phyloP scores from a whole-genome alignment of 345 rosid genomes.

The Salix arbutifolia region DNA sequence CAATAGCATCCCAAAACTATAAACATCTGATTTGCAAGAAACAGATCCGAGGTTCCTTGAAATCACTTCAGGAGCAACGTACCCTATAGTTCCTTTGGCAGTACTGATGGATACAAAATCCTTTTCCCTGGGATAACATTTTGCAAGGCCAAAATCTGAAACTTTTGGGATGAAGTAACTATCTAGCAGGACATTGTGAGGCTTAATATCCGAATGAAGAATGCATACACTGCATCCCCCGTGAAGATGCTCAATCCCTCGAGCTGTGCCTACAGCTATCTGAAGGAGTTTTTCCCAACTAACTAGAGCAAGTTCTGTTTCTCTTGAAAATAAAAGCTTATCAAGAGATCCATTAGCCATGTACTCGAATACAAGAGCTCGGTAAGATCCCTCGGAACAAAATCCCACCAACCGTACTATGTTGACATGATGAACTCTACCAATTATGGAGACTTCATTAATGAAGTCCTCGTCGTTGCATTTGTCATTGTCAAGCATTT shows the following conservation, averaged over 20 bases:
- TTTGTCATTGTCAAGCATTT: constrained; percentile 16
- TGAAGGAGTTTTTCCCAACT: constrained; percentile 25
- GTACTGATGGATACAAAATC: constrained; percentile 16
- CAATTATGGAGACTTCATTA: constrained; percentile 15
- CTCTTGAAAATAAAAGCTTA: constrained; percentile 13
- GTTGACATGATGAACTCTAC: constrained; percentile 22
- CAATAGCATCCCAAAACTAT: constrained; percentile 26
- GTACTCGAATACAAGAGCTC: constrained; percentile 16
- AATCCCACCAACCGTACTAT: constrained; percentile 20
- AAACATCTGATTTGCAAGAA: constrained; percentile 30
- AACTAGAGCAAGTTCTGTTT: constrained; percentile 3
- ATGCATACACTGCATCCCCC: constrained; percentile 23
- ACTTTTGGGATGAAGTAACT: constrained; percentile 21
- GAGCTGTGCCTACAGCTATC: constrained; percentile 24
- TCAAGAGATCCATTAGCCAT: constrained; percentile 26
- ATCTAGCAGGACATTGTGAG: constrained; percentile 32
- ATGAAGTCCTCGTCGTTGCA: constrained; percentile 12
- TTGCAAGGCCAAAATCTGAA: constrained; percentile 31
- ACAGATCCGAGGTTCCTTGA: constrained; percentile 13
- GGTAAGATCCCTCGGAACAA: constrained; percentile 23
- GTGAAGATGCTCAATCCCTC: constrained; percentile 29
- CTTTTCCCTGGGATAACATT: constrained; percentile 16
- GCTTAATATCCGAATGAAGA: constrained; percentile 34
- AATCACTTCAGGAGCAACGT: constrained; percentile 27
- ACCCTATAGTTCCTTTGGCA: constrained; percentile 19